Conservation (phyloP, 2,329 filamentous ascomycete species). For the Fusarium sp. region DNA sequence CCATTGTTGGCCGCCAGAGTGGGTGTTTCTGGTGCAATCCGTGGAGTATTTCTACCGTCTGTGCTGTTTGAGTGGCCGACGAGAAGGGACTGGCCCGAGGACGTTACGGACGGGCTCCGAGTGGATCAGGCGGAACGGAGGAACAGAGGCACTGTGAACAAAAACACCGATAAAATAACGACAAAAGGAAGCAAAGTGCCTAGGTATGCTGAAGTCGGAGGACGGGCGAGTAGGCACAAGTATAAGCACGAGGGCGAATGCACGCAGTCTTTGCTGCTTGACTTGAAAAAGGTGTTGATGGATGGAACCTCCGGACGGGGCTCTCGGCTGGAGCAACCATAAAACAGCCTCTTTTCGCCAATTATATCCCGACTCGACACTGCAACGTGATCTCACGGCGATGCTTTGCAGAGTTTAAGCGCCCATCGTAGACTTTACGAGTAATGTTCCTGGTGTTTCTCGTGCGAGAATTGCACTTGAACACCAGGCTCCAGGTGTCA, state of each 20-base stretch:
- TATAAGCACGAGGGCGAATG: background rate
- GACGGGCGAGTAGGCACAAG: background rate
- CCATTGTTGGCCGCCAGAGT: slow-evolving; percentile 38
- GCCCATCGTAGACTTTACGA: slow-evolving; percentile 6
- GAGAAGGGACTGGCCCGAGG: background rate
- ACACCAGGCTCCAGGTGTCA: background rate
- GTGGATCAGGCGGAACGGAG: background rate
- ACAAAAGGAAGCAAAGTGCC: background rate
- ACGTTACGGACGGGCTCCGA: background rate
- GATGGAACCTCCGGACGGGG: background rate
- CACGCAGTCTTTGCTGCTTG: background rate
- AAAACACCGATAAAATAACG: background rate
- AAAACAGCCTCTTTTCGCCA: slow-evolving; percentile 18
- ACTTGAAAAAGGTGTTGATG: background rate
- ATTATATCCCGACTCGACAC: background rate
- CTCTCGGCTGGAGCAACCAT: background rate
- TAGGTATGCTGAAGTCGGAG: background rate
- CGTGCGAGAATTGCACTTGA: background rate
- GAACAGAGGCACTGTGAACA: background rate
- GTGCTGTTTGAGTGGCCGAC: slow-evolving; percentile 3
- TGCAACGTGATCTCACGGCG: slow-evolving; percentile 1
- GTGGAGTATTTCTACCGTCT: slow-evolving; percentile 20
- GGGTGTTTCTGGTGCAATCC: slow-evolving; percentile 35
- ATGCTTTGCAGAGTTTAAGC: slow-evolving; percentile 2
- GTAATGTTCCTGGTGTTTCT: background rate